Evolutionary conservation across 2,329 filamentous ascomycete genomes (phyloP), one percentile per base, ranked within the genome.

Genomic region (Chrysosporium keratinophilum): DNA sequence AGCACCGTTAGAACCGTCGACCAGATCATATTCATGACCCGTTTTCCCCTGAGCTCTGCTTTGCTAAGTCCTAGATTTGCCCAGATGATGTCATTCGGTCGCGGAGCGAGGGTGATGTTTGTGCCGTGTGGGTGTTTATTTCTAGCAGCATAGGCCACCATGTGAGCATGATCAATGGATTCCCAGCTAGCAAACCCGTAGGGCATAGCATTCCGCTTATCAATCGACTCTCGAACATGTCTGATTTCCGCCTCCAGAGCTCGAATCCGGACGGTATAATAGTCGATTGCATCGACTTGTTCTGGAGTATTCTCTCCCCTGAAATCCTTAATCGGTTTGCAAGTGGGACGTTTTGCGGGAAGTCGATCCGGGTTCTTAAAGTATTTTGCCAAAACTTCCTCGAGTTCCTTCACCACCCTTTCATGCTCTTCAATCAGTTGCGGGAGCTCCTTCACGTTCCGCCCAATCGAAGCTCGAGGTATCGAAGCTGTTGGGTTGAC

Each of bases 131-230:
- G 87, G 61, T 85, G 85, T 73, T 93, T 93, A 47, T 82, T 87
- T 55, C 86, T 85, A 19, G 85, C 81, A 9, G 83, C 79, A 69
- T 86, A 95, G 10, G 90, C 93, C 58, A 95, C 89, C 17, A 80
- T 81, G 65, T 98, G 93, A 0, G 93, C 88, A 62, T 95, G 87
- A 55, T 83, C 78, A 53, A 98, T 94, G 41, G 84, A 84, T 41
- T 91, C 83, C 71, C 93, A 98, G 62, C 88, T 96, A 7, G 91
- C 90, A 66, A 98, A 98, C 0, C 93, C 93, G 65, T 90, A 98
- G 0, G 88, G 78, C 78, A 95, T 85, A 14, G 90, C 85, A 65
- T 91, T 88, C 48, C 90, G 83, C 67, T 84, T 88, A 69, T 97
- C 91, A 6, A 98, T 83, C 0, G 82, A 83, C 39, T 82, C 78